Conservation (phyloP, 345 rosid genomes). For the Atalantia buxifolia region DNA sequence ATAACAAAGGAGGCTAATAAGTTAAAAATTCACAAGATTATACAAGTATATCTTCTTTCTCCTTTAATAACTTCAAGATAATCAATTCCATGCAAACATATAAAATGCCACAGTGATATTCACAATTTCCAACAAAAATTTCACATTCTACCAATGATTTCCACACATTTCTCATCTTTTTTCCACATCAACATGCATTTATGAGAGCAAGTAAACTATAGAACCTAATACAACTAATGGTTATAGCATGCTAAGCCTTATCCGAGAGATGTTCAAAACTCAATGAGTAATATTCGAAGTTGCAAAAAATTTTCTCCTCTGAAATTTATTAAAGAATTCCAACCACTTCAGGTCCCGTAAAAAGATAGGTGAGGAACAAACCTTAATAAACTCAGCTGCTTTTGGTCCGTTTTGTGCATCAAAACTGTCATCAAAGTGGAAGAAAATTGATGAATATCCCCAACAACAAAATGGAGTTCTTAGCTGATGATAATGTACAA, state of each 20-base stretch:
- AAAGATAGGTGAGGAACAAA: conserved; percentile 29
- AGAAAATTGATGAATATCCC: conserved; percentile 1
- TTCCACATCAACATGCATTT: neutral
- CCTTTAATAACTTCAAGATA: neutral
- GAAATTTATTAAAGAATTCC: neutral
- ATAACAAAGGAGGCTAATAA: neutral
- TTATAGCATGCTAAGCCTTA: neutral
- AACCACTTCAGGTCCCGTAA: neutral
- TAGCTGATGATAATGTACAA: neutral
- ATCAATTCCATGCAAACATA: neutral
- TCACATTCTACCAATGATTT: neutral
- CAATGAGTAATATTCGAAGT: neutral
- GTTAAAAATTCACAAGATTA: neutral
- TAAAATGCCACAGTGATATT: neutral
- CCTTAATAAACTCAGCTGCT: conserved; percentile 94
- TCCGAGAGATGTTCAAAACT: neutral
- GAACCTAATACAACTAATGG: neutral
- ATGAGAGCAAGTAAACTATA: neutral
- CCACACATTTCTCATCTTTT: neutral
- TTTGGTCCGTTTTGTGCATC: conserved; percentile 87
- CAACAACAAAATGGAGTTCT: neutral
- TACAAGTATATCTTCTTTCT: no score
- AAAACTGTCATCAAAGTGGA: conserved; percentile 50
- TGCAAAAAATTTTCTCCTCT: neutral
- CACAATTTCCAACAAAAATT: neutral